Conservation (phyloP, 208 protist species). For the Ichthyophonus hoferi region DNA sequence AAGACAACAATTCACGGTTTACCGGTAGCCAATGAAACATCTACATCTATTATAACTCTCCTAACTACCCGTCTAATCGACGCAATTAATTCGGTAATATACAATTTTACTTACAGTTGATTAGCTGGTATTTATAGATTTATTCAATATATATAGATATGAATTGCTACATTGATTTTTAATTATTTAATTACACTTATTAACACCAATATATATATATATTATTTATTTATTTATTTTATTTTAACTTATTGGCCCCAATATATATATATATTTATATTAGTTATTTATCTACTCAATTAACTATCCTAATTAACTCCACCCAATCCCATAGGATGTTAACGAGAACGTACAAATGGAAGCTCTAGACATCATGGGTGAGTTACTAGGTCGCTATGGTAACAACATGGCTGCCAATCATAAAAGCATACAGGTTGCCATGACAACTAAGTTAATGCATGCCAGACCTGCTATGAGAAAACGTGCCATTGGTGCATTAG, state of each 20-base stretch:
- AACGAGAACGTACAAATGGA: conserved; percentile 37
- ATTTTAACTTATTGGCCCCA: too few relatives aligned
- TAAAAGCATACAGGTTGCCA: conserved; percentile 57
- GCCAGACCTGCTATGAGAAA: conserved; percentile 56
- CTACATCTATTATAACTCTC: background rate
- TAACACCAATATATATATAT: too few relatives aligned
- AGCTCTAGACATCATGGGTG: conserved; percentile 63
- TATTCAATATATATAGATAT: too few relatives aligned
- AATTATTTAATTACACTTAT: too few relatives aligned
- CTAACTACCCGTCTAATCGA: background rate
- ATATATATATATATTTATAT: too few relatives aligned
- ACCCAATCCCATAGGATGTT: background rate
- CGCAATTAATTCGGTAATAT: background rate
- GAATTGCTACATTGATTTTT: too few relatives aligned
- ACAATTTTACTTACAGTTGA: too few relatives aligned
- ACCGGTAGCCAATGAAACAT: background rate
- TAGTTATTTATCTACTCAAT: too few relatives aligned
- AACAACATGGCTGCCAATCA: conserved; percentile 49
- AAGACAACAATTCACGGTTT: background rate
- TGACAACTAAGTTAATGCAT: conserved; percentile 56
- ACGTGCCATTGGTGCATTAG: conserved; percentile 60
- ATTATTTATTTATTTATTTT: too few relatives aligned
- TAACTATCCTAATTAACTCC: too few relatives aligned
- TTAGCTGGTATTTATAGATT: too few relatives aligned
- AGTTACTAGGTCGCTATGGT: conserved; percentile 64